These are phyloP conservation scores for Vaccinium myrtillus DNA, from an alignment of 148 eudicot species.

Conservation along the genomic window DNA sequence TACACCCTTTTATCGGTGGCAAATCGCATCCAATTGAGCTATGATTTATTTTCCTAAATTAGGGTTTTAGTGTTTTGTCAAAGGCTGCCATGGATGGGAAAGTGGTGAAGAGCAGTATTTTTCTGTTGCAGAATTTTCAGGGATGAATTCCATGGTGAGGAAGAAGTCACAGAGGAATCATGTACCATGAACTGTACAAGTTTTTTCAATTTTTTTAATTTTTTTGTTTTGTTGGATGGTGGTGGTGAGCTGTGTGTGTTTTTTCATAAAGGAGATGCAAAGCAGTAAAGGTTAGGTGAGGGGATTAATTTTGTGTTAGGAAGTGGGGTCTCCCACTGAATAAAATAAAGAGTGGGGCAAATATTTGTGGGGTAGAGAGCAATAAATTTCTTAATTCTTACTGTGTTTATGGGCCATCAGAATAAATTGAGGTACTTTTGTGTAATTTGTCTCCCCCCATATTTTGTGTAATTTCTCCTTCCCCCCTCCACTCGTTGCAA, in stretches of 20 bases:
- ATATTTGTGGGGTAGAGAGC: neutral
- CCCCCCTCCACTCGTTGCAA: no score
- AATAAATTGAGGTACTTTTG: neutral
- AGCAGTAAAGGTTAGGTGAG: neutral
- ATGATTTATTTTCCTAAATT: neutral
- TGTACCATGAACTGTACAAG: neutral
- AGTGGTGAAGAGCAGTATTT: neutral
- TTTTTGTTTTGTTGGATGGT: neutral
- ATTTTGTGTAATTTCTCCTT: no score
- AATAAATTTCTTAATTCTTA: neutral
- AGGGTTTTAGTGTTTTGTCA: neutral
- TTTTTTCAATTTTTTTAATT: neutral
- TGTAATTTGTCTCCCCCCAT: neutral
- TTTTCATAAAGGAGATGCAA: neutral
- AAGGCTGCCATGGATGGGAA: constrained; percentile 8
- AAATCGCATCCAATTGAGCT: neutral
- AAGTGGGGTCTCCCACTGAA: neutral
- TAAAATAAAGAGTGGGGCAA: neutral
- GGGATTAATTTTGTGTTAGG: neutral
- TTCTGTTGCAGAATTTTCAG: neutral
- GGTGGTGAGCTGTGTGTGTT: constrained; percentile 1
- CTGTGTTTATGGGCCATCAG: neutral
- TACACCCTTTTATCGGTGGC: neutral
- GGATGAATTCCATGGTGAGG: neutral
- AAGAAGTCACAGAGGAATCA: neutral